Evolutionary conservation across 2,329 filamentous ascomycete species (phyloP).

Genomic region (Orbilia blumenaviensis): DNA sequence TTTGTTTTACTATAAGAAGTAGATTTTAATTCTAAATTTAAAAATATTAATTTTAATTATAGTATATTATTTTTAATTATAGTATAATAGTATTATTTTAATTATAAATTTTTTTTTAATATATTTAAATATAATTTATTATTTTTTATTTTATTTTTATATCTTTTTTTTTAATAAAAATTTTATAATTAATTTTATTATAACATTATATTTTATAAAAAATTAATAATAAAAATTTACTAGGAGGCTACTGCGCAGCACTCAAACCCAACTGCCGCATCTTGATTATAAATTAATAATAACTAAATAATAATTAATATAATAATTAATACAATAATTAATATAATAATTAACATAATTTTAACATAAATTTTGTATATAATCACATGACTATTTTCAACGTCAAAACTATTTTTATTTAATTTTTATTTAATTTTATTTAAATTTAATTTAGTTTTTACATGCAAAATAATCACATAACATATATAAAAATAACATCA

Average conservation of each 20-base stretch:
- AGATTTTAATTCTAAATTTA: not conserved
- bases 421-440: too few species aligned
- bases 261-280: too few species aligned
- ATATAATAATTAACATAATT: too few species aligned
- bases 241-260: too few species aligned
- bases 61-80: not conserved
- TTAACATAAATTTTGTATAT: too few species aligned
- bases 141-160: not conserved
- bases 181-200: not conserved
- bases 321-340: too few species aligned
- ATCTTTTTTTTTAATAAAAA: not conserved
- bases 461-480: too few species aligned
- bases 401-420: not conserved
- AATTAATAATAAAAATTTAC: not conserved
- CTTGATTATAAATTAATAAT: too few species aligned
- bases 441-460: too few species aligned
- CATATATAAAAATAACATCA: not conserved
- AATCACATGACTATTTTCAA: too few species aligned
- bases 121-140: slow-evolving; percentile 5
- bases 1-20: not conserved
- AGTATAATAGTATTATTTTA: not conserved
- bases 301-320: too few species aligned
- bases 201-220: not conserved
- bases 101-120: not conserved
- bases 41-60: not conserved